Base-by-base conservation (phyloP, 1,284 basidiomycete genomes). In the Pascua sp. region DNA sequence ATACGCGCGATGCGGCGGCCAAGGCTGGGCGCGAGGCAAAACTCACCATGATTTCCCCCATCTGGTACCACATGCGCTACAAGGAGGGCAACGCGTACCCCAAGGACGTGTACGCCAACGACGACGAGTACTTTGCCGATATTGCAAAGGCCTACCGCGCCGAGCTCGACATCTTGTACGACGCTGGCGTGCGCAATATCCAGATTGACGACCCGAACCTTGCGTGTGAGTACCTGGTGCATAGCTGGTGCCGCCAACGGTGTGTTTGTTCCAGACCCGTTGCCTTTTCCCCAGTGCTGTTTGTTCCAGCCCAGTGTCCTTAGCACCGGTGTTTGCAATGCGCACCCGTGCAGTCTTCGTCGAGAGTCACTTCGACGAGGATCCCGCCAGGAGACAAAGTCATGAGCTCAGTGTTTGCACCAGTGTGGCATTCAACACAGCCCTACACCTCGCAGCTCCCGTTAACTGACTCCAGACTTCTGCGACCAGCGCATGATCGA, bases 151-250 rank as follows among this genome's bases (percentile, higher is more conserved):
- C 85, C 0, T 91, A 89, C 74, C 82, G 83, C 55, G 81, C 81
- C 55, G 89, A 91, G 72, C 82, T 91, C 54, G 77, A 82, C 46
- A 85, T 86, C 37, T 80, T 91, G 1, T 90, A 90, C 74, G 80
- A 81, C 1, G 80, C 83, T 0, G 89, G 89, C 11, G 89, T 88
- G 72, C 81, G 88, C 79, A 76, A 78, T 62, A 55, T 89, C 53
- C 87, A 91, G 73, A 81, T 90, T 56, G 89, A 91, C 65, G 87
- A 88, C 60, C 69, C 72, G n/a, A 67, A 73, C 51, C 60, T 77
- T 17, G 77, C 77, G 17, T 57, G 74, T 68, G 43, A 54, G 66
- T 62, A 2, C 24, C 24, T 32, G 24, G n/a, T n/a, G n/a, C n/a
- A n/a, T n/a, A n/a, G n/a, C n/a, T 32, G 24, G 24, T 7, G 24